Evolutionary conservation across 2,329 filamentous ascomycete genomes (phyloP), one percentile per base, ranked within the genome.

Genomic region (Colletotrichum camelliae): DNA sequence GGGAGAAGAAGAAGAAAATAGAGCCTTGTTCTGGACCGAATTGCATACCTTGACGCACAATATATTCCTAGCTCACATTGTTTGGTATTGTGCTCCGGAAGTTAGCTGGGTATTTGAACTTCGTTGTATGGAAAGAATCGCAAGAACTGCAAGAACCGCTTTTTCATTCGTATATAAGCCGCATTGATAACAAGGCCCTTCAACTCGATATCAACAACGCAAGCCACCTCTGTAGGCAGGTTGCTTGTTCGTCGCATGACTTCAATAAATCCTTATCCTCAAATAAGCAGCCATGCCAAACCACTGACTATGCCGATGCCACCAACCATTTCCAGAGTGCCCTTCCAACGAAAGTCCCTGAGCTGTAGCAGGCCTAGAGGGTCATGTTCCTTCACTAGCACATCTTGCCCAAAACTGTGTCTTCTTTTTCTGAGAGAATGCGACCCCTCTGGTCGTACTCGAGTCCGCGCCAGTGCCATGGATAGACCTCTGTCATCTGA

Each of bases 361-460:
- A 96, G 89, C 77, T 93, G 89, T 67, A 97, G 88, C 43, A 98
- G 83, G 0, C 96, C 96, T 0, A 98, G 87, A 1, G 96, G 96
- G 82, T 98, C 96, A 75, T 94, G 90, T 39, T 92, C 89, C 79
- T 88, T 88, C 64, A 89, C 78, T 24, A 84, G 75, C 5, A 80
- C 65, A 74, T 62, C 52, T 37, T 31, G 75, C 60, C 61, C 61
- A 60, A 31, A 79, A 77, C 66, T 79, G 71, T 33, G 80, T 81
- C 74, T 74, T 79, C 39, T 69, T 75, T 55, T 78, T 74, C 58
- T 33, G 8, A 33, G 5, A n/a, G 43, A 66, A 16, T 58, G 39
- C 12, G 9, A 39, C 64, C 33, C 35, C 7, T 62, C n/a, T 48
- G 12, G 35, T 29, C 57, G 48, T 57, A 70, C 55, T n/a, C 24